Evolutionary conservation across 2,329 filamentous ascomycete species (phyloP).

Genomic region (Colletotrichum nymphaeae): DNA sequence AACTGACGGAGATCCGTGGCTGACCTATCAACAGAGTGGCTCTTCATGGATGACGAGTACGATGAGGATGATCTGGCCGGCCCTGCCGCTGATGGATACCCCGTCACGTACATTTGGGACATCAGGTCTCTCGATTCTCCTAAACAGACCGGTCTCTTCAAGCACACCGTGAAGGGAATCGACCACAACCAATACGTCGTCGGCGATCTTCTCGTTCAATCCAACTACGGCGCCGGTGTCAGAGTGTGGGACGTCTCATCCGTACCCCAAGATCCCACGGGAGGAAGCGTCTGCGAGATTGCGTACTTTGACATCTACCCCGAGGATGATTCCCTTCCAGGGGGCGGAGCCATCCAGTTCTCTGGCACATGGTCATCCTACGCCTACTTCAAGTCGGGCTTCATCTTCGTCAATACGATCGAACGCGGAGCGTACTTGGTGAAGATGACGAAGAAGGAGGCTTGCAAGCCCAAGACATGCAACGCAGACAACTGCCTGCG

Average conservation of each 20-base stretch:
- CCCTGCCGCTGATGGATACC: conserved; percentile 52
- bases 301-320: conserved; percentile 61
- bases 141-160: conserved; percentile 54
- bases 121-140: conserved; percentile 54
- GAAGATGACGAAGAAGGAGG: conserved; percentile 44
- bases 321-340: conserved; percentile 55
- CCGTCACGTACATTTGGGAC: conserved; percentile 62
- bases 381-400: conserved; percentile 54
- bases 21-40: conserved; percentile 31
- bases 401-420: conserved; percentile 56
- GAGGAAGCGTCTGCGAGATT: conserved; percentile 53
- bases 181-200: conserved; percentile 60
- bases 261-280: conserved; percentile 48
- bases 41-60: conserved; percentile 62
- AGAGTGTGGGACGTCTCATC: conserved; percentile 47
- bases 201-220: conserved; percentile 55
- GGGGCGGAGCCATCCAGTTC: conserved; percentile 49
- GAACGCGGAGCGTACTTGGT: conserved; percentile 55
- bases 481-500: conserved; percentile 40
- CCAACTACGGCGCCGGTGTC: conserved; percentile 58
- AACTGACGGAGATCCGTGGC: not conserved
- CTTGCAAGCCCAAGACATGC: conserved; percentile 39
- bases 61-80: conserved; percentile 56
- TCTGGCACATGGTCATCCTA: conserved; percentile 58
- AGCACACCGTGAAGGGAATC: conserved; percentile 48